A percentile compares a stretch with the other conserved stretches of the same genome.
Evolutionary conservation across 306 rosid genomes (phyloP).

Genomic region (Astragalus glycyphyllos): DNA sequence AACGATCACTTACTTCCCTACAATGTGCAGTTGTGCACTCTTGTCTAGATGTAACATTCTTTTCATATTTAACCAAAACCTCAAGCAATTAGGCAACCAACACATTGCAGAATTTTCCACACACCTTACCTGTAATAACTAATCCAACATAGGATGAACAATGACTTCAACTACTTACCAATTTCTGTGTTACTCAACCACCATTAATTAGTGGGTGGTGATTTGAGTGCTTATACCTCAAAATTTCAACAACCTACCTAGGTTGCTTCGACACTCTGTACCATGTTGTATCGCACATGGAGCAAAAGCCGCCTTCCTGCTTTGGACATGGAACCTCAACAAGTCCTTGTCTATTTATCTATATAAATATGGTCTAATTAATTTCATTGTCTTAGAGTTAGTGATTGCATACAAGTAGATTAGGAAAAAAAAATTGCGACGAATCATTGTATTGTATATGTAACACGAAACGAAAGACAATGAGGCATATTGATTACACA

Average conservation of each 20-base stretch:
- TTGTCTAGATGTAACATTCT: constrained; percentile 18
- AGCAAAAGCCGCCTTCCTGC: background rate
- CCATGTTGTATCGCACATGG: too few species aligned
- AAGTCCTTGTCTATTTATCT: constrained; percentile 33
- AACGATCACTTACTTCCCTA: background rate
- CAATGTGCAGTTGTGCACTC: background rate
- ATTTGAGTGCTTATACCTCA: background rate
- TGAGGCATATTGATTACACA: constrained; percentile 36
- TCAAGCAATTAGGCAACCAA: constrained; percentile 16
- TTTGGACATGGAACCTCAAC: background rate
- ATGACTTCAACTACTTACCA: constrained; percentile 1
- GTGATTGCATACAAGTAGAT: constrained; percentile 1
- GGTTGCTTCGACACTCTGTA: constrained; percentile 40
- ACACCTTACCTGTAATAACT: background rate
- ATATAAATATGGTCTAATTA: background rate
- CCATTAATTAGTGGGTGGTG: background rate
- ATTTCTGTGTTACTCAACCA: background rate
- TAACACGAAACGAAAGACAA: too few species aligned
- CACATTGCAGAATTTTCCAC: constrained; percentile 25
- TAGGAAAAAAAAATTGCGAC: constrained; percentile 12
- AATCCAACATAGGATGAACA: background rate
- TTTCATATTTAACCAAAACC: constrained; percentile 35
- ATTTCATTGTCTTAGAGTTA: background rate
- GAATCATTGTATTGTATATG: background rate
- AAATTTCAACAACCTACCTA: constrained; percentile 6